Percentiles rank a stretch among this genome's conserved stretches.
These are phyloP conservation scores for Pleurotus pulmonarius DNA, from an alignment of 768 basidiomycete genomes.

Conservation along the genomic window DNA sequence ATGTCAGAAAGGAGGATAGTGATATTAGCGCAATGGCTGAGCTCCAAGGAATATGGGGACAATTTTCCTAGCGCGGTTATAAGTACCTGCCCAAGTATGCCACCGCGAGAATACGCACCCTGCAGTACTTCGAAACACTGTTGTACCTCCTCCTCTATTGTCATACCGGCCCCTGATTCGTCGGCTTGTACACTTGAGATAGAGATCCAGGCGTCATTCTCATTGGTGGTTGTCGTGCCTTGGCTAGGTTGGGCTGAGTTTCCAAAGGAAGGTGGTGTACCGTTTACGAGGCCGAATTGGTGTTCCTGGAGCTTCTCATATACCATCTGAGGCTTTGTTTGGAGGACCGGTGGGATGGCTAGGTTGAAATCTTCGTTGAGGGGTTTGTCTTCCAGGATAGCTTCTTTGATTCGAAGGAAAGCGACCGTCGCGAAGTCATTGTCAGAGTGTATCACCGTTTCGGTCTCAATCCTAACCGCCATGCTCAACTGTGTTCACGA, in stretches of 20 bases:
- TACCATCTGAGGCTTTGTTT: constrained; percentile 33
- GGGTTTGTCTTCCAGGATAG: constrained; percentile 56
- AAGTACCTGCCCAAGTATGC: background rate
- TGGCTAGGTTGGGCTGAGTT: background rate
- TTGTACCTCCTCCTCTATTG: constrained; percentile 69
- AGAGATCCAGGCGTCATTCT: constrained; percentile 63
- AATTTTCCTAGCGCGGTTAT: constrained; percentile 47
- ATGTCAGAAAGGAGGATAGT: constrained; percentile 84
- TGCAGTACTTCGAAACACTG: constrained; percentile 62
- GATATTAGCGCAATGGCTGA: constrained; percentile 68
- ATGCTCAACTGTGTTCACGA: constrained; percentile 3
- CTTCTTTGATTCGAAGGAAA: constrained; percentile 76
- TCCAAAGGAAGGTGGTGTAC: no score
- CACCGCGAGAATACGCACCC: constrained; percentile 35
- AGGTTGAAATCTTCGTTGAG: constrained; percentile 13
- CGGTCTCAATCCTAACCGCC: constrained; percentile 48
- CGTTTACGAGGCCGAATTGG: background rate
- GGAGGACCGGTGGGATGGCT: constrained; percentile 50
- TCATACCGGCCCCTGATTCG: constrained; percentile 17
- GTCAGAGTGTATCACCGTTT: constrained; percentile 75
- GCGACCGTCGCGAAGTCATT: constrained; percentile 89
- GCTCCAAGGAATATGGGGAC: constrained; percentile 37
- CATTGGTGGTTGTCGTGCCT: constrained; percentile 12
- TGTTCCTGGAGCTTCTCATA: constrained; percentile 16
- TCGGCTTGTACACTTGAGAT: constrained; percentile 52